These are phyloP conservation scores for Trichophyton verrucosum DNA, from an alignment of 2,329 filamentous ascomycete genomes.

Conservation along the genomic window DNA sequence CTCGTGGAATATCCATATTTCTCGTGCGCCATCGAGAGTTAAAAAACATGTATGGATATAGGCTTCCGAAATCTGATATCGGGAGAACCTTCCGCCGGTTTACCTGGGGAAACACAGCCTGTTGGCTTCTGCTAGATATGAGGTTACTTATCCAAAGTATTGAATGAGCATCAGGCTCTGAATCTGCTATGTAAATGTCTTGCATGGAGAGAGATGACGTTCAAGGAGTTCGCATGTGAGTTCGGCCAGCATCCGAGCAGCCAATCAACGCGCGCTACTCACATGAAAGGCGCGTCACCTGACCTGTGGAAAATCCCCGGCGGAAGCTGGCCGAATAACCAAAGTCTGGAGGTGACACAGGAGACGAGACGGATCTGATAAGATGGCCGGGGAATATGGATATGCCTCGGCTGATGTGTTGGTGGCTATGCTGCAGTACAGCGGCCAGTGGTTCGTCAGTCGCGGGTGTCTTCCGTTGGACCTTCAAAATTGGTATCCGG, in stretches of 20 bases:
- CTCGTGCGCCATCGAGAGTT: background rate
- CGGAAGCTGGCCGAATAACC: background rate
- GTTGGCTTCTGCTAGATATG: background rate
- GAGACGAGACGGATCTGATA: background rate
- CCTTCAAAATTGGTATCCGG: background rate
- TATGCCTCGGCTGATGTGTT: background rate
- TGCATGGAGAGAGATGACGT: background rate
- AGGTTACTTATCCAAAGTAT: background rate
- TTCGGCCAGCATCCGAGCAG: conserved; percentile 3
- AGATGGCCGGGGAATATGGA: background rate
- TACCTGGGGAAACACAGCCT: background rate
- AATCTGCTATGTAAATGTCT: background rate
- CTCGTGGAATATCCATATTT: background rate
- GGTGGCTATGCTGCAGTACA: background rate
- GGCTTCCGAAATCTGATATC: background rate
- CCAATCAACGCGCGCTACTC: conserved; percentile 2
- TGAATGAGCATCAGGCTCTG: background rate
- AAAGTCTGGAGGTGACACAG: background rate
- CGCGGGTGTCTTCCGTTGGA: background rate
- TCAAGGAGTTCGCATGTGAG: background rate
- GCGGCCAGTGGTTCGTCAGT: background rate
- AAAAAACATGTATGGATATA: background rate
- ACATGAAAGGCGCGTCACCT: conserved; percentile 5
- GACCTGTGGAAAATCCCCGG: background rate
- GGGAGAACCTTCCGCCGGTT: background rate